A percentile compares a stretch with the other conserved stretches of the same genome.
These are phyloP conservation scores for Pyronema omphalodes DNA, from an alignment of 495 filamentous ascomycete genomes.

Conservation along the genomic window DNA sequence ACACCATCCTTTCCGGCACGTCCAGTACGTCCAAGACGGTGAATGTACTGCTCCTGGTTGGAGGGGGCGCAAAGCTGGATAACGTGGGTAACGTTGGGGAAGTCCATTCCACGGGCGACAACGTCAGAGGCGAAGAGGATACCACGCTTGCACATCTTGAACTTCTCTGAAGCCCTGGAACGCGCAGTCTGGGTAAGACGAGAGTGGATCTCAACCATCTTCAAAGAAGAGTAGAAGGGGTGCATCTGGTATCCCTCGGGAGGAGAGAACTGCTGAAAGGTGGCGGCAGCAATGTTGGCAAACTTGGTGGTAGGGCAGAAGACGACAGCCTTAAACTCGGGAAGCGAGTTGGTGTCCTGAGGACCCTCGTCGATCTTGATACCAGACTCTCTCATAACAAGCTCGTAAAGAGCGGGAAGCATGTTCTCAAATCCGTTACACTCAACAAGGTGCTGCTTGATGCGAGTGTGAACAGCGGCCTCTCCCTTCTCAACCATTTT, in stretches of 20 bases:
- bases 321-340: slow-evolving; percentile 70
- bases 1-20: slow-evolving; percentile 49
- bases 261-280: slow-evolving; percentile 38
- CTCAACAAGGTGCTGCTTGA: slow-evolving; percentile 57
- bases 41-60: slow-evolving; percentile 65
- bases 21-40: slow-evolving; percentile 61
- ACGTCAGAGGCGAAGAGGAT: slow-evolving; percentile 89
- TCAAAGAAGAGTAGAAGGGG: slow-evolving; percentile 29
- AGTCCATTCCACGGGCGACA: slow-evolving; percentile 91
- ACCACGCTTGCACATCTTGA: slow-evolving; percentile 42
- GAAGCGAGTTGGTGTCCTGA: neutral
- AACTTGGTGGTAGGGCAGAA: slow-evolving; percentile 67
- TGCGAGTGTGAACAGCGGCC: slow-evolving; percentile 58
- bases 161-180: slow-evolving; percentile 47
- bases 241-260: slow-evolving; percentile 14
- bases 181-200: slow-evolving; percentile 51
- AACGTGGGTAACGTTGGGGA: slow-evolving; percentile 80
- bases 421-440: slow-evolving; percentile 54
- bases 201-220: slow-evolving; percentile 57
- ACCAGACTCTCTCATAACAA: slow-evolving; percentile 32
- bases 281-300: slow-evolving; percentile 40
- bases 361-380: neutral
- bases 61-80: slow-evolving; percentile 63
- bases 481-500: slow-evolving; percentile 69
- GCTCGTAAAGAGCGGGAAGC: slow-evolving; percentile 56